Base-by-base conservation (phyloP, 1,284 basidiomycete genomes). In the Inonotus obliquus region DNA sequence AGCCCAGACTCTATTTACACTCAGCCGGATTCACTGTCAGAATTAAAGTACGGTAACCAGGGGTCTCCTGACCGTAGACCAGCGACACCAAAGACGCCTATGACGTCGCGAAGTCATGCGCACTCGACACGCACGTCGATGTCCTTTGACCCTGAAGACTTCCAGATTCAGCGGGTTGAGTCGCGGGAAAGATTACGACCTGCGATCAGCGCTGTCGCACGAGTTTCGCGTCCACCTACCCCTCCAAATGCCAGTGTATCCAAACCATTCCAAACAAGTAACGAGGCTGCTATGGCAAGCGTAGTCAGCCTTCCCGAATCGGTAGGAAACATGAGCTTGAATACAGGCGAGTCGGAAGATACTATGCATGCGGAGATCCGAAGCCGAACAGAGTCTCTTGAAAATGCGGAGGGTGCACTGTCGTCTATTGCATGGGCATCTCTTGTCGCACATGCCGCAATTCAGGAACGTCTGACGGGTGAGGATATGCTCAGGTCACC, bases 401-500 rank as follows among this genome's bases (percentile, higher is more conserved):
- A 57, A 45, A 53, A 17, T 37, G 29, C 23, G 6, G 61, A 54
- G 17, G 62, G 59, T 5, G 54, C 23, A 14, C 25, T 64, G 17
- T 61, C 59, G 23, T 60, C 62, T 6, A 47, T 64, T 32, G 63
- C 63, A 7, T 61, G 59, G 63, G 59, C 59, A n/a, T 64, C 63
- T 9, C 63, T 64, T 21, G 56, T 58, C n/a, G 39, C 60, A 4
- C 51, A 59, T 45, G 59, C 60, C 38, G 63, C 58, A 13, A 21
- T 61, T 1, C 45, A 53, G 4, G 44, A 37, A n/a, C 27, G 38
- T 9, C n/a, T 57, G 17, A 19, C 32, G 2, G 49, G 54, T 23
- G 62, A 60, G 19, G 39, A 58, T 13, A 32, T 25, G 48, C 54
- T 61, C 19, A 39, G 21, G 21, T 62, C 61, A 7, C 61, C 61